A percentile compares a stretch with the other conserved stretches of the same genome.
These are phyloP conservation scores for Hypoxylon sp. DNA, from an alignment of 2,329 filamentous ascomycete species.

Conservation along the genomic window DNA sequence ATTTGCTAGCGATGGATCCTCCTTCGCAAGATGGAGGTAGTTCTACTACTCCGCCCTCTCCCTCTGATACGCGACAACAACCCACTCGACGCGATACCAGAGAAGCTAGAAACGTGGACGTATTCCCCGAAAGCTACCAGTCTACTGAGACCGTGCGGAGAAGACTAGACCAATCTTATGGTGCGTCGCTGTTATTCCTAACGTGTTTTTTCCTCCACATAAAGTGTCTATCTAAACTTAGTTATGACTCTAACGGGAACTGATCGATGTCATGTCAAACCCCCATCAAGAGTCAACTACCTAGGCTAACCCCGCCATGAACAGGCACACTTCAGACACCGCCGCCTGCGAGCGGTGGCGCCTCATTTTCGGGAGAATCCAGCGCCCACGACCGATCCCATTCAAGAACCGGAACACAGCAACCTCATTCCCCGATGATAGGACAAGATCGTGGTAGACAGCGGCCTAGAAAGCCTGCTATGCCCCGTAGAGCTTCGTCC, in stretches of 20 bases:
- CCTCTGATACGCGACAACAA: slow-evolving; percentile 60
- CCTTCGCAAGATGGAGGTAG: slow-evolving; percentile 51
- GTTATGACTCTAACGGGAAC: slow-evolving; percentile 15
- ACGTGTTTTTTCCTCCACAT: slow-evolving; percentile 13
- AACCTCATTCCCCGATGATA: slow-evolving; percentile 56
- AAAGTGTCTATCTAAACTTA: slow-evolving; percentile 20
- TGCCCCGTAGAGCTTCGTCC: slow-evolving; percentile 78
- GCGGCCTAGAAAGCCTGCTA: slow-evolving; percentile 74
- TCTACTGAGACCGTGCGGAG: slow-evolving; percentile 68
- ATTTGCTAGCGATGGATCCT: slow-evolving; percentile 54
- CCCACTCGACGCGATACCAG: slow-evolving; percentile 45
- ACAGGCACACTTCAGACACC: slow-evolving; percentile 49
- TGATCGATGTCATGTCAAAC: slow-evolving; percentile 24
- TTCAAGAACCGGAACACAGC: slow-evolving; percentile 47
- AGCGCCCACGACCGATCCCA: slow-evolving; percentile 51
- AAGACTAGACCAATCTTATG: slow-evolving; percentile 64
- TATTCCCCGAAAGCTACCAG: slow-evolving; percentile 63
- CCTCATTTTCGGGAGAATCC: slow-evolving; percentile 49
- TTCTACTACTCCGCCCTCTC: slow-evolving; percentile 53
- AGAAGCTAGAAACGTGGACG: slow-evolving; percentile 52
- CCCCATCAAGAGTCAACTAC: slow-evolving; percentile 3
- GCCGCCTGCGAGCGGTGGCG: slow-evolving; percentile 37
- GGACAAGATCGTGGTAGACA: slow-evolving; percentile 58
- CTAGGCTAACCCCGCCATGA: slow-evolving; percentile 37
- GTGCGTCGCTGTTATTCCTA: slow-evolving; percentile 52